Percentiles rank a stretch among this genome's conserved stretches.
These are phyloP conservation scores for Rhodosporidiobolus sp. DNA, from an alignment of 768 basidiomycete genomes.

Conservation along the genomic window DNA sequence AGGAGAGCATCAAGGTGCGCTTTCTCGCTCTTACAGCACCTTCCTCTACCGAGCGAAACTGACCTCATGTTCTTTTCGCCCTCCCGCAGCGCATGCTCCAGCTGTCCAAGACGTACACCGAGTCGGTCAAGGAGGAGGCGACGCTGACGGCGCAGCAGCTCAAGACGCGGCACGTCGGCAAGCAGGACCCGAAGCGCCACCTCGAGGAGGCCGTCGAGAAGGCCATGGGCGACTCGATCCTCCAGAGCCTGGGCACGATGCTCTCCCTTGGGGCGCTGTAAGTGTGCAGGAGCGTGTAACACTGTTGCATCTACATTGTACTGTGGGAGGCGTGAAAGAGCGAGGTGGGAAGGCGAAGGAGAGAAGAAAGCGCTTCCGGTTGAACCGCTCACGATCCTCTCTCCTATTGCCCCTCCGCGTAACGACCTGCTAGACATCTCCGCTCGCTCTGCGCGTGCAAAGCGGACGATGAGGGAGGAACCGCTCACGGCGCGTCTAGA, in stretches of 20 bases:
- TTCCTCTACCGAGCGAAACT: neutral
- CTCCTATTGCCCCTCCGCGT: no score
- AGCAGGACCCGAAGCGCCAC: slow-evolving; percentile 77
- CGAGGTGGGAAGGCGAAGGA: no score
- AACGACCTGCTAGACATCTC: no score
- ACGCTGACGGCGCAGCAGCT: slow-evolving; percentile 90
- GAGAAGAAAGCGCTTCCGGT: no score
- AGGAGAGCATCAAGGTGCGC: slow-evolving; percentile 85
- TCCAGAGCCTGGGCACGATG: slow-evolving; percentile 38
- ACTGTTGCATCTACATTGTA: neutral
- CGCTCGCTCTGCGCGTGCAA: no score
- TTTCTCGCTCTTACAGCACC: slow-evolving; percentile 21
- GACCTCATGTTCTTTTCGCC: neutral
- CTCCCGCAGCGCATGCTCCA: slow-evolving; percentile 77
- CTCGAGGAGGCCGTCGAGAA: slow-evolving; percentile 95
- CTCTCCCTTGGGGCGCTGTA: slow-evolving; percentile 25
- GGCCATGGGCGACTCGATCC: slow-evolving; percentile 75
- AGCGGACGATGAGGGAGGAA: no score
- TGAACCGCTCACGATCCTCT: no score
- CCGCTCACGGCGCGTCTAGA: neutral
- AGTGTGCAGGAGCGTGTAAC: neutral
- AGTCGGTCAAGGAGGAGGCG: slow-evolving; percentile 95
- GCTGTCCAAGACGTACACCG: slow-evolving; percentile 91
- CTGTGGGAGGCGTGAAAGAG: no score
- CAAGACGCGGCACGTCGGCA: slow-evolving; percentile 66